A percentile compares a stretch with the other conserved stretches of the same genome.
phyloP scores from a whole-genome alignment of 805 yeast species.

The Teunomyces barrocoloradensis region DNA sequence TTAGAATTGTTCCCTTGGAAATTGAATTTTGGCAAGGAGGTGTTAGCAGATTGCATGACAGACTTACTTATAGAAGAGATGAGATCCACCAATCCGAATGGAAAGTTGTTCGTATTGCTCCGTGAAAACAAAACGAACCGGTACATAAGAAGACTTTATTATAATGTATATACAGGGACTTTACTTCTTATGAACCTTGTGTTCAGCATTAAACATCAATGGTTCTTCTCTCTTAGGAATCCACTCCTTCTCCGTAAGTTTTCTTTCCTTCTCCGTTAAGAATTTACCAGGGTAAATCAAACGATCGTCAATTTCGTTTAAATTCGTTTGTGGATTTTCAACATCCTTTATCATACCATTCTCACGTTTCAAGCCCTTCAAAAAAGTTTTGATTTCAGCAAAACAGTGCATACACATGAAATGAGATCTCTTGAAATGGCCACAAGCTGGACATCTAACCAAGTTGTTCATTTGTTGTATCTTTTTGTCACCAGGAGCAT shows the following conservation, averaged over 20 bases:
- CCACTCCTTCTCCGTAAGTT: constrained; percentile 41
- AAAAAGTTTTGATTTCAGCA: constrained; percentile 69
- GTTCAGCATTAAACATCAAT: constrained; percentile 28
- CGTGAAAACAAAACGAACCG: constrained; percentile 31
- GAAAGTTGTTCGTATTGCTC: constrained; percentile 70
- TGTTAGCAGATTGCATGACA: constrained; percentile 82
- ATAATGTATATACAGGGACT: constrained; percentile 7
- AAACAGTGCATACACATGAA: constrained; percentile 92
- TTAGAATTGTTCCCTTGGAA: constrained; percentile 82
- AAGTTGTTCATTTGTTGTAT: constrained; percentile 70
- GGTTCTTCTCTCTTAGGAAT: constrained; percentile 44
- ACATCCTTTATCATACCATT: constrained; percentile 24
- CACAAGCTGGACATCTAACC: constrained; percentile 94
- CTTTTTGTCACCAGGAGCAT: constrained; percentile 82
- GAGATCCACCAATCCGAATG: constrained; percentile 47
- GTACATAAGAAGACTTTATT: not conserved
- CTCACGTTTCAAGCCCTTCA: constrained; percentile 53
- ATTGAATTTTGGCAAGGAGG: constrained; percentile 99
- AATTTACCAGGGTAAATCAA: constrained; percentile 74
- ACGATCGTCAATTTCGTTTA: constrained; percentile 60
- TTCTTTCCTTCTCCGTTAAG: constrained; percentile 31
- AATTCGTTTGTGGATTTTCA: constrained; percentile 37
- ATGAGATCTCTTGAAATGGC: constrained; percentile 85
- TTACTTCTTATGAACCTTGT: constrained; percentile 16
- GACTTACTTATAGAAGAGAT: constrained; percentile 69